Conservation (phyloP, 768 basidiomycete genomes). For the Collybia nuda region DNA sequence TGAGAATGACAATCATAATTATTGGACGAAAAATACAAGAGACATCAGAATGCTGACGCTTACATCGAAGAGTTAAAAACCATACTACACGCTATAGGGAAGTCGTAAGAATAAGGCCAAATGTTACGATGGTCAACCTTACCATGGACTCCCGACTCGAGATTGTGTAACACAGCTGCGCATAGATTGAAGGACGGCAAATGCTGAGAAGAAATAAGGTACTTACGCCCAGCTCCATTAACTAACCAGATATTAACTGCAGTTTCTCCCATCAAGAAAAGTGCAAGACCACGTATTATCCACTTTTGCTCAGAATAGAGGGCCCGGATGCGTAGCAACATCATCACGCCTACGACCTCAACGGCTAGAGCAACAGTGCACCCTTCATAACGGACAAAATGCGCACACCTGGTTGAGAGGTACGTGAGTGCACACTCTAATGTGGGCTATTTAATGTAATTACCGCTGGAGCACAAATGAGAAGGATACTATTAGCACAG, state of each 20-base stretch:
- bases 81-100: slow-evolving; percentile 28
- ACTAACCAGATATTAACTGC: slow-evolving; percentile 54
- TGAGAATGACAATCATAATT: slow-evolving; percentile 9
- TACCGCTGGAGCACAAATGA: no score
- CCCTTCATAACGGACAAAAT: slow-evolving; percentile 51
- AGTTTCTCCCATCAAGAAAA: slow-evolving; percentile 43
- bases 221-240: slow-evolving; percentile 42
- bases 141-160: slow-evolving; percentile 35
- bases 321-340: slow-evolving; percentile 49
- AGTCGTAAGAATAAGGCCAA: neutral
- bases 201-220: neutral
- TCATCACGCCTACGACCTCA: slow-evolving; percentile 53
- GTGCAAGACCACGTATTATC: slow-evolving; percentile 25
- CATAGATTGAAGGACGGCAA: neutral
- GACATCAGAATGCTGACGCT: slow-evolving; percentile 10
- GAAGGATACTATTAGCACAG: neutral
- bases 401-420: slow-evolving; percentile 26
- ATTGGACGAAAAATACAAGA: neutral
- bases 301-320: slow-evolving; percentile 33
- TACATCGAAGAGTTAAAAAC: slow-evolving; percentile 38
- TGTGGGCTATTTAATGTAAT: no score
- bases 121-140: neutral
- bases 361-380: slow-evolving; percentile 49
- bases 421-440: no score
- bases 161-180: slow-evolving; percentile 40